Evolutionary conservation across 2,329 filamentous ascomycete species (phyloP), one percentile per base, ranked within the genome.

Genomic region (Phaeosphaeria sp.): DNA sequence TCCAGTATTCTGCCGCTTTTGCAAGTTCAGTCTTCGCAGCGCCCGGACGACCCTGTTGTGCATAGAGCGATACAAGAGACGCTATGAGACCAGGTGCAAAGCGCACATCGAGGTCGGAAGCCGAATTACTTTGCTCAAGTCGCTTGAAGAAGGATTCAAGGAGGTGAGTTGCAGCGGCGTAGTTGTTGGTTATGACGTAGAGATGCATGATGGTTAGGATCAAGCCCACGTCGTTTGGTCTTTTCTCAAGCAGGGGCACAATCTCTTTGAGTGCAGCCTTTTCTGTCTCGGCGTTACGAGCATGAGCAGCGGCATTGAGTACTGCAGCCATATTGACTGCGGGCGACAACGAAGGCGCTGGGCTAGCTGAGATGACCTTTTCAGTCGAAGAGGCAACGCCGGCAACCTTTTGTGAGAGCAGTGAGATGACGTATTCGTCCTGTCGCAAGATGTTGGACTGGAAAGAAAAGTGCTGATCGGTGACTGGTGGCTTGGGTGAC

Each of bases 11-110:
- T 11, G 92, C 92, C 18, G 94, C 92, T 75, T 90, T 91, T 58
- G 88, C 86, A 18, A 98, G 82, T 71, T 95, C 91, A 6, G 81
- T 78, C 61, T 90, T 90, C 60, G 91, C 87, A 27, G 90, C 88
- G 22, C 83, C 80, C 64, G 89, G 89, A 36, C 93, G 90, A 41
- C 90, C 89, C 74, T 95, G 89, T 1, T 84, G 81, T 66, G 87
- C 87, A 77, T 97, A 95, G 0, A 99, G 83, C 1, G 91, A 88
- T 10, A 96, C 89, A 2, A 91, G 82, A 1, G 94, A 82, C 0
- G 91, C 92, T 25, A 98, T 85, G 1, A 99, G 82, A 2, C 94
- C 94, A 0, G 95, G 94, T 23, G 92, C 89, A 75, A 89, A 95
- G 11, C 93, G 89, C 23, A 90, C 86, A 66, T 93, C 88, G 55